These are phyloP conservation scores for Yamadazyma songkhlaensis DNA, from an alignment of 1,139 yeast species.

Conservation along the genomic window DNA sequence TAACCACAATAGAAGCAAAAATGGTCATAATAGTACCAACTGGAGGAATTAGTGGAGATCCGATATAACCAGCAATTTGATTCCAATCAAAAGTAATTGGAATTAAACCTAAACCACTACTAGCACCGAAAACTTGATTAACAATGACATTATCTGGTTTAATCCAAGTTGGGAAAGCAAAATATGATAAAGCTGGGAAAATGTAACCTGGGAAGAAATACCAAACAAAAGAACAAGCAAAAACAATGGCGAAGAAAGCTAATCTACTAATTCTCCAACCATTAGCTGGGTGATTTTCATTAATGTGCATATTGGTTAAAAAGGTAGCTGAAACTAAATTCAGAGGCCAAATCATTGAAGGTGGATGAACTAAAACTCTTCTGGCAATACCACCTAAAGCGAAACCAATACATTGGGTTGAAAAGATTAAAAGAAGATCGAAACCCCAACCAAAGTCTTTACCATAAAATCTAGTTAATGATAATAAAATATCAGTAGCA, in stretches of 20 bases:
- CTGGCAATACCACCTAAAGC: constrained; percentile 61
- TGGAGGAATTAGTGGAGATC: constrained; percentile 70
- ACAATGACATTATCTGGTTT: constrained; percentile 44
- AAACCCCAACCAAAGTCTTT: constrained; percentile 39
- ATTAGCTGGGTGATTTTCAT: constrained; percentile 53
- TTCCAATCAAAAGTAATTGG: constrained; percentile 52
- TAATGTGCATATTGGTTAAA: constrained; percentile 59
- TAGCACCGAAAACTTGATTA: constrained; percentile 60
- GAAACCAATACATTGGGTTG: constrained; percentile 63
- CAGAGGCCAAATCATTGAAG: constrained; percentile 67
- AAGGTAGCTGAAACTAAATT: constrained; percentile 46
- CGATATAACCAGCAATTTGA: constrained; percentile 52
- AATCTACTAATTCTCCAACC: constrained; percentile 42
- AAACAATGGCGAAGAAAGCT: constrained; percentile 28
- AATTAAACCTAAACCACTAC: constrained; percentile 59
- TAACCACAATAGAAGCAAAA: constrained; percentile 39
- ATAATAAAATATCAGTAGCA: constrained; percentile 57
- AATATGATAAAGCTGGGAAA: constrained; percentile 34
- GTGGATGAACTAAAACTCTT: constrained; percentile 58
- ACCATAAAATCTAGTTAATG: constrained; percentile 51
- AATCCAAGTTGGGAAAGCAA: constrained; percentile 43
- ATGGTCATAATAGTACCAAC: constrained; percentile 54
- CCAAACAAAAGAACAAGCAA: constrained; percentile 28
- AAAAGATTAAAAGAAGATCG: constrained; percentile 46
- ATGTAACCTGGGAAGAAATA: constrained; percentile 45